These are phyloP conservation scores for Lepiota subincarnata DNA, from an alignment of 768 basidiomycete species.

Conservation along the genomic window DNA sequence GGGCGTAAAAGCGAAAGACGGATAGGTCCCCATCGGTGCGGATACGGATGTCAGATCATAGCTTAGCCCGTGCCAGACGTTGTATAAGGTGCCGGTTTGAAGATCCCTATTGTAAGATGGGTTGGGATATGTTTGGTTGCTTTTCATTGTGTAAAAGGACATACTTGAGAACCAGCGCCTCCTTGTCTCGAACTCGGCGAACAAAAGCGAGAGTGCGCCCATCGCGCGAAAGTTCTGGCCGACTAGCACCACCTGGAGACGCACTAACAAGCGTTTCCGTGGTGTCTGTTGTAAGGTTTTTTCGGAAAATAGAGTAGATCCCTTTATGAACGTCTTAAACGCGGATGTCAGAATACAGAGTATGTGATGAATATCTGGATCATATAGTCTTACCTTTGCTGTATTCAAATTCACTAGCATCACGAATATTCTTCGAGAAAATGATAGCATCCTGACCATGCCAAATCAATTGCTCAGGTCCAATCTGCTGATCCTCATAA, in stretches of 20 bases:
- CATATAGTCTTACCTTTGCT: slow-evolving; percentile 52
- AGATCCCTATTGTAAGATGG: slow-evolving; percentile 46
- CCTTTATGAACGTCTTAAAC: slow-evolving; percentile 60
- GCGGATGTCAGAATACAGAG: not conserved
- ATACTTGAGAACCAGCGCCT: slow-evolving; percentile 69
- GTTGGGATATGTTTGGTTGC: not conserved
- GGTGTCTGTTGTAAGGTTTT: slow-evolving; percentile 53
- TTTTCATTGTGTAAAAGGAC: slow-evolving; percentile 14
- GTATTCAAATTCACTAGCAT: slow-evolving; percentile 48
- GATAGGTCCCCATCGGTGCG: slow-evolving; percentile 79
- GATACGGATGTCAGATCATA: slow-evolving; percentile 63
- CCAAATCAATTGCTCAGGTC: slow-evolving; percentile 71
- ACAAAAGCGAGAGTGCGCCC: slow-evolving; percentile 70
- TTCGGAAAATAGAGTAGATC: slow-evolving; percentile 67
- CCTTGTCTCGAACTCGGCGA: slow-evolving; percentile 66
- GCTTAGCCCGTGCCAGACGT: slow-evolving; percentile 65
- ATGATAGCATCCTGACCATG: slow-evolving; percentile 52
- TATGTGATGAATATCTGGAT: not conserved
- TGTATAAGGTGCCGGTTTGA: slow-evolving; percentile 56
- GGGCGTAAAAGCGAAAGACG: slow-evolving; percentile 67
- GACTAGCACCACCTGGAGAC: slow-evolving; percentile 67
- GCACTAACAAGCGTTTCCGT: slow-evolving; percentile 51
- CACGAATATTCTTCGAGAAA: slow-evolving; percentile 61
- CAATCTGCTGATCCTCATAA: slow-evolving; percentile 69
- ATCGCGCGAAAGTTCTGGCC: slow-evolving; percentile 68